phyloP scores from a whole-genome alignment of 2,329 filamentous ascomycete species.

The Alternaria hordeiaustralica region DNA sequence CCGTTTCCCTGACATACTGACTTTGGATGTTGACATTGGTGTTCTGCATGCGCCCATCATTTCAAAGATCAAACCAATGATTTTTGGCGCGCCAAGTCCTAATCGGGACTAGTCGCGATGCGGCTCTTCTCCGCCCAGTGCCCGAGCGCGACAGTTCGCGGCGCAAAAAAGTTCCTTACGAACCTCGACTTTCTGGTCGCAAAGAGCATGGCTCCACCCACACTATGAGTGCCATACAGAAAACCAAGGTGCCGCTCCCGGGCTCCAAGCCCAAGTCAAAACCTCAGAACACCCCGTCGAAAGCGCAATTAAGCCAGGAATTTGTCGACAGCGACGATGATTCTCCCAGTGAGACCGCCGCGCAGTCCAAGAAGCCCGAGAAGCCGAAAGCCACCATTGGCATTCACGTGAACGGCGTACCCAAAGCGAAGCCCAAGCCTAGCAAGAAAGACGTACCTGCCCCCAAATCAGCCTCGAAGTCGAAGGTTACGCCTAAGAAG shows the following conservation, averaged over 20 bases:
- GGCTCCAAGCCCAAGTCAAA: constrained; percentile 37
- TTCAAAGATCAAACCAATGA: constrained; percentile 3
- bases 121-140: constrained; percentile 10
- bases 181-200: constrained; percentile 20
- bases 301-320: constrained; percentile 45
- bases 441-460: constrained; percentile 13
- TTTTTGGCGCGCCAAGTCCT: constrained; percentile 8
- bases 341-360: constrained; percentile 29
- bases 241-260: constrained; percentile 44
- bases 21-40: constrained; percentile 4
- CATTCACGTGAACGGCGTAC: constrained; percentile 37
- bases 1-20: constrained; percentile 41
- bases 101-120: constrained; percentile 7
- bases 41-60: constrained; percentile 1
- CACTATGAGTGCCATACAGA: constrained; percentile 45
- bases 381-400: constrained; percentile 39
- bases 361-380: constrained; percentile 20
- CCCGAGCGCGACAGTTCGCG: constrained; percentile 18
- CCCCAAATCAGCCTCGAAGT: constrained; percentile 18
- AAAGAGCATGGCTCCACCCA: constrained; percentile 15
- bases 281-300: constrained; percentile 22
- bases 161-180: constrained; percentile 39
- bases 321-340: constrained; percentile 44
- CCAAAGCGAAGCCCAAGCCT: constrained; percentile 24
- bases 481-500: constrained; percentile 23